These are phyloP conservation scores for Wickerhamomyces sp. DNA, from an alignment of 1,139 yeast genomes.

Conservation along the genomic window DNA sequence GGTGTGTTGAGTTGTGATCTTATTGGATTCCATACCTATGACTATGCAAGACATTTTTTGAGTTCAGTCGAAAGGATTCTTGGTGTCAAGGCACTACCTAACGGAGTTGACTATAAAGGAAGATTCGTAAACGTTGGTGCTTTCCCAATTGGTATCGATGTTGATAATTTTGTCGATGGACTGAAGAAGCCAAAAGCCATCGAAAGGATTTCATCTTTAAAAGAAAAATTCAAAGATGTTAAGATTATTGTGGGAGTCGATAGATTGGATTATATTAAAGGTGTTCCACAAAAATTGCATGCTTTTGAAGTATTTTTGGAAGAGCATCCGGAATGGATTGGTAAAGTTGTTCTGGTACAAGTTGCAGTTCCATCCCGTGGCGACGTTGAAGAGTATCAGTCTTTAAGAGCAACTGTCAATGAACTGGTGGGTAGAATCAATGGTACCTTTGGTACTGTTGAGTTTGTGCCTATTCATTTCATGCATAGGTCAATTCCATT, in stretches of 20 bases:
- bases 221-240: conserved; percentile 57
- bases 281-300: conserved; percentile 94
- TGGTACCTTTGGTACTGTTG: conserved; percentile 94
- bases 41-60: conserved; percentile 95
- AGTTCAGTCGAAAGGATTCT: conserved; percentile 88
- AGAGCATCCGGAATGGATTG: conserved; percentile 97
- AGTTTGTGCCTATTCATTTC: conserved; percentile 95
- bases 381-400: conserved; percentile 97
- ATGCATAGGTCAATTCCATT: conserved; percentile 90
- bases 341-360: conserved; percentile 92
- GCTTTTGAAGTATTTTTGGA: conserved; percentile 90
- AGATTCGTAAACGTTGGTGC: conserved; percentile 87
- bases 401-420: conserved; percentile 87
- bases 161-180: conserved; percentile 83
- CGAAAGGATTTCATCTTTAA: conserved; percentile 56
- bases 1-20: conserved; percentile 94
- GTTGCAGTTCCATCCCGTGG: conserved; percentile 98
- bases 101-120: conserved; percentile 78
- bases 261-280: conserved; percentile 91
- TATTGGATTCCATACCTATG: conserved; percentile 98
- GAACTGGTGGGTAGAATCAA: conserved; percentile 96
- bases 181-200: conserved; percentile 58
- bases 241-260: conserved; percentile 95
- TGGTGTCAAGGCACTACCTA: conserved; percentile 80
- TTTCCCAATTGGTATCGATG: conserved; percentile 97